These are phyloP conservation scores for Phascolomyces articulosus DNA, from an alignment of 371 early-diverging fungal genomes.

Conservation along the genomic window DNA sequence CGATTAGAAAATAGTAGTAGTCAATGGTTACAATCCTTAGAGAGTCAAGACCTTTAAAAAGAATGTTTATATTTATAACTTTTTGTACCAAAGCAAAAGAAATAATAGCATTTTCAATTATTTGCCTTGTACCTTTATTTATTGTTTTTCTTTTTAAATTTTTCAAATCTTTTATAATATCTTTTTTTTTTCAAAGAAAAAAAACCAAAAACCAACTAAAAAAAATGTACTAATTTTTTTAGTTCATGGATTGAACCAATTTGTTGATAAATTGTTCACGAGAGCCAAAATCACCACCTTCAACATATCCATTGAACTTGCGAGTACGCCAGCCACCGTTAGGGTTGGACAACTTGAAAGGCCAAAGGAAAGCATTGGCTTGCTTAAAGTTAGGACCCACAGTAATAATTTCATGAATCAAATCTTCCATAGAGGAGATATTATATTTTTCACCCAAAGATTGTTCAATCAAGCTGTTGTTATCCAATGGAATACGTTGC, in stretches of 20 bases:
- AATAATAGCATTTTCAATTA: not conserved
- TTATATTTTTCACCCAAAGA: constrained; percentile 94
- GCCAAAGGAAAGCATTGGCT: constrained; percentile 99
- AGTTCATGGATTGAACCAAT: constrained; percentile 94
- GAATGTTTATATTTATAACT: not conserved
- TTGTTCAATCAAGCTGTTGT: constrained; percentile 96
- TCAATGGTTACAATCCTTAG: constrained; percentile 29
- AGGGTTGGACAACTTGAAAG: constrained; percentile 99
- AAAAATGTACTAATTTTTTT: constrained; percentile 25
- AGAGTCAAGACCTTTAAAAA: constrained; percentile 24
- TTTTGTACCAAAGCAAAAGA: not conserved
- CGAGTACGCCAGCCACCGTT: constrained; percentile 95
- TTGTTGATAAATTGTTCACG: constrained; percentile 93
- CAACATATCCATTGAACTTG: constrained; percentile 96
- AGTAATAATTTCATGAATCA: constrained; percentile 98
- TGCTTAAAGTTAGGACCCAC: constrained; percentile 90
- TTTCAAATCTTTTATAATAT: too few species aligned
- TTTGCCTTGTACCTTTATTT: not conserved
- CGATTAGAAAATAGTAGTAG: constrained; percentile 32
- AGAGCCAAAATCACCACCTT: constrained; percentile 95
- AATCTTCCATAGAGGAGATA: constrained; percentile 98
- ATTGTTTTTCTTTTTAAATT: not conserved
- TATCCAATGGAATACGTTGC: constrained; percentile 95
- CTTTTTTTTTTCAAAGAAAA: not conserved
- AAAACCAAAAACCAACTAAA: too few species aligned